phyloP scores from a whole-genome alignment of 352 stramenopile genomes.

The Phytophthora crassamura region DNA sequence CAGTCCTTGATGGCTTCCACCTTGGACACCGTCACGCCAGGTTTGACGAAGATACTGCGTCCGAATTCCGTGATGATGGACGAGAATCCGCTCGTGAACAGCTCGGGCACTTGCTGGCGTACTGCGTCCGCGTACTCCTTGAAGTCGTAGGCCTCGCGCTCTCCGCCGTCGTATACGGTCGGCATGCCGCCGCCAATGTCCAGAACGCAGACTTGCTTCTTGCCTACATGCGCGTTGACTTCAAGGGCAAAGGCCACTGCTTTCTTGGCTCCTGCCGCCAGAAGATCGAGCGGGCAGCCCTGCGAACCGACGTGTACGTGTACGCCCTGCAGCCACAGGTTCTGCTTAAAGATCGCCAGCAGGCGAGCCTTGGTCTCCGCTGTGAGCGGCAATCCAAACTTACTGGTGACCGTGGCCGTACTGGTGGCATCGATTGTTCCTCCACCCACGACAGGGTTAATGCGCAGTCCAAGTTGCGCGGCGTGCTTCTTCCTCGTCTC shows the following conservation, averaged over 20 bases:
- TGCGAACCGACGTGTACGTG: slow-evolving; percentile 92
- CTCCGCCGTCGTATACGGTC: slow-evolving; percentile 85
- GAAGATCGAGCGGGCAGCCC: slow-evolving; percentile 84
- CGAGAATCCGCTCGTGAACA: slow-evolving; percentile 83
- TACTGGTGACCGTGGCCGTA: slow-evolving; percentile 90
- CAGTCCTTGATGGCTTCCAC: slow-evolving; percentile 92
- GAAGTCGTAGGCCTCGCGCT: slow-evolving; percentile 78
- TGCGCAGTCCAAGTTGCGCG: slow-evolving; percentile 85
- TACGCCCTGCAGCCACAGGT: slow-evolving; percentile 88
- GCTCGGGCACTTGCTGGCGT: slow-evolving; percentile 67
- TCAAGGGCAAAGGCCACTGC: slow-evolving; percentile 81
- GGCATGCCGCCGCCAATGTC: slow-evolving; percentile 94
- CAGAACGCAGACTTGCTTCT: slow-evolving; percentile 75
- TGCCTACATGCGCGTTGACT: slow-evolving; percentile 67
- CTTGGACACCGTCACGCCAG: slow-evolving; percentile 83
- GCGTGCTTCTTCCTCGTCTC: slow-evolving; percentile 38
- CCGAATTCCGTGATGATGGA: slow-evolving; percentile 95
- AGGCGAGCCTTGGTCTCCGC: slow-evolving; percentile 57
- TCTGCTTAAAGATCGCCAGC: slow-evolving; percentile 63
- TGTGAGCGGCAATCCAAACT: slow-evolving; percentile 90
- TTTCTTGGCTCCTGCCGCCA: slow-evolving; percentile 78
- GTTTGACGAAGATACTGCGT: slow-evolving; percentile 87
- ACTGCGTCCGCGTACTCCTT: slow-evolving; percentile 80
- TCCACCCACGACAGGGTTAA: slow-evolving; percentile 92
- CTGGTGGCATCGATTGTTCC: slow-evolving; percentile 88